Percentiles rank a stretch among this genome's conserved stretches.
These are phyloP conservation scores for Arabidopsis hybrid DNA, from an alignment of 441 rosid genomes.

Conservation along the genomic window DNA sequence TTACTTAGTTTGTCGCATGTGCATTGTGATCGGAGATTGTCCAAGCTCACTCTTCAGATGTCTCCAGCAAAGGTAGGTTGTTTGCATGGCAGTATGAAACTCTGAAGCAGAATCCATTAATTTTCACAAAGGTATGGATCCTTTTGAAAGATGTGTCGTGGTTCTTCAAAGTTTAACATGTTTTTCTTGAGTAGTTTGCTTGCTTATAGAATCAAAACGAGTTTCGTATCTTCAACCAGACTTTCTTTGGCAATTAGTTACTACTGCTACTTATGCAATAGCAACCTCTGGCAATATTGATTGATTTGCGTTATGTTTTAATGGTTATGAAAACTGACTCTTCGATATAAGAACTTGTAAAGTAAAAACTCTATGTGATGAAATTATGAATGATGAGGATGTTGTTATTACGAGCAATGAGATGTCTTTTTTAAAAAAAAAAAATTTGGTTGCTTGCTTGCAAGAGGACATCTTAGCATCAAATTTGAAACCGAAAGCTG, in stretches of 20 bases:
- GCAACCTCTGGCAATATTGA: conserved; percentile 1
- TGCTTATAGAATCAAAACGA: conserved; percentile 10
- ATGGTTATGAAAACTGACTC: not conserved
- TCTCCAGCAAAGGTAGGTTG: conserved; percentile 10
- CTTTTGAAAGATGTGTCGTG: conserved; percentile 7
- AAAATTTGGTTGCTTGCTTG: not conserved
- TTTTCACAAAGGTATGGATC: conserved; percentile 20
- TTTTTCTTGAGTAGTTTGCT: not conserved
- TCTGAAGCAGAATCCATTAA: not conserved
- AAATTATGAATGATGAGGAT: not conserved
- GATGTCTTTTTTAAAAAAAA: not conserved
- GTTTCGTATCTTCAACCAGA: not conserved
- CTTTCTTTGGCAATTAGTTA: not conserved
- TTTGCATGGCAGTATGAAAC: conserved; percentile 8
- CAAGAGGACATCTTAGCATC: conserved; percentile 19
- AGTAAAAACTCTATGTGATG: not conserved
- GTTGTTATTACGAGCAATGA: not conserved
- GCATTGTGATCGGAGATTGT: conserved; percentile 10
- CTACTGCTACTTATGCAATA: not conserved
- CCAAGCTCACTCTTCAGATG: conserved; percentile 6
- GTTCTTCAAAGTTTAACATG: not conserved
- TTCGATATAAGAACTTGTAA: not conserved
- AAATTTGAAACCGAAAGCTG: not conserved
- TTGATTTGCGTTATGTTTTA: not conserved
- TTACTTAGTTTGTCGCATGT: conserved; percentile 10